Conservation (phyloP, 805 yeast genomes). For the Sungouiella blattae region DNA sequence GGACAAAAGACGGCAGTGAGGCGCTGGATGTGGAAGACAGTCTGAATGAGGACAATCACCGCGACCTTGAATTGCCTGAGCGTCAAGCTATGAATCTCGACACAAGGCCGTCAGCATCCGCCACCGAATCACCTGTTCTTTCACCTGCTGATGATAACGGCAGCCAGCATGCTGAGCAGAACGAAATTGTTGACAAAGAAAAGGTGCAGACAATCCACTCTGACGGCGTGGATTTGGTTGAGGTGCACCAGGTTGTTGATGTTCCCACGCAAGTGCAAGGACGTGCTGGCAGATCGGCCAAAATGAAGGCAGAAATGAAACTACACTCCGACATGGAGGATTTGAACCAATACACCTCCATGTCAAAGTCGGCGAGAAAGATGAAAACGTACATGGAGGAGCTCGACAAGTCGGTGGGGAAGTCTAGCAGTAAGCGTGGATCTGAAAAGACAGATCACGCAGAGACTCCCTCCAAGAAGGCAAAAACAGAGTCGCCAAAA, state of each 20-base stretch:
- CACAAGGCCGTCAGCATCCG: too few relatives aligned
- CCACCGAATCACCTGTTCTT: background rate
- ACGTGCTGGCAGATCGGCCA: constrained; percentile 50
- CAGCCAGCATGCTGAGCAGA: background rate
- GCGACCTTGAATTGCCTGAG: constrained; percentile 5
- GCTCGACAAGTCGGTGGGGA: constrained; percentile 20
- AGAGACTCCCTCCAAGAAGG: constrained; percentile 3
- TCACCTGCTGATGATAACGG: background rate
- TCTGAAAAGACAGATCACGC: background rate
- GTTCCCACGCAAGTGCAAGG: background rate
- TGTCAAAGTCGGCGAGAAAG: constrained; percentile 41
- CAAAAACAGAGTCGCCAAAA: constrained; percentile 13
- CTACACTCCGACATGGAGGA: constrained; percentile 68
- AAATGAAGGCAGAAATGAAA: constrained; percentile 60
- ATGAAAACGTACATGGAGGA: constrained; percentile 35
- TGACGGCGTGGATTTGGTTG: too few relatives aligned
- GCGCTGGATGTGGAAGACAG: constrained; percentile 24
- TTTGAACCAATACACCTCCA: constrained; percentile 58
- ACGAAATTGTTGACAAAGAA: background rate
- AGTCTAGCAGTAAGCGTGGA: constrained; percentile 6
- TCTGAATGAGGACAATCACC: constrained; percentile 22
- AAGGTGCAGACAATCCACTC: too few relatives aligned
- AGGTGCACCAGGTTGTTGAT: constrained; percentile 10
- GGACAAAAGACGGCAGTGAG: background rate
- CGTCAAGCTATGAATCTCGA: too few relatives aligned